Percentiles rank a stretch among this genome's conserved stretches.
Evolutionary conservation across 257 asterid genomes (phyloP).

Genomic region (Nicotiana otophora): DNA sequence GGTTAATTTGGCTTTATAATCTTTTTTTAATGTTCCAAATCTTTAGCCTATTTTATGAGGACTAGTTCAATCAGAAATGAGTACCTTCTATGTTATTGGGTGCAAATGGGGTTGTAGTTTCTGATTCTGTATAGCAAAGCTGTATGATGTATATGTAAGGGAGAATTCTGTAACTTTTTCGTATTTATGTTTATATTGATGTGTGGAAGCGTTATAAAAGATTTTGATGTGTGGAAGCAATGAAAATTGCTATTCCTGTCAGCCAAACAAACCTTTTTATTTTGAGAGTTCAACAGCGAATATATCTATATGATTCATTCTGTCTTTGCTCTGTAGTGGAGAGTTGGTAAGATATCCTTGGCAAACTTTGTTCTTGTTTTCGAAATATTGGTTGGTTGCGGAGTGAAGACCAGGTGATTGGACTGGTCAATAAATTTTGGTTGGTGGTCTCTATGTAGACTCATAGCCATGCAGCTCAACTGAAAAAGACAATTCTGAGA

Average conservation of each 20-base stretch:
- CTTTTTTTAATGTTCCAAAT: neutral
- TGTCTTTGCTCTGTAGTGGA: slow-evolving; percentile 2
- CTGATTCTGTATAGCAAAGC: neutral
- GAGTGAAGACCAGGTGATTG: neutral
- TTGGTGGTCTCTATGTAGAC: neutral
- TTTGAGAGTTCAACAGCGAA: neutral
- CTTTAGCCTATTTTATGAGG: neutral
- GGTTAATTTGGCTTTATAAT: neutral
- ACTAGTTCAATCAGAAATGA: neutral
- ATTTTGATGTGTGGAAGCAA: neutral
- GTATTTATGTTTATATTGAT: neutral
- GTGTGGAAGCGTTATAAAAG: neutral
- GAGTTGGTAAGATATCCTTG: neutral
- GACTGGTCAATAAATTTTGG: neutral
- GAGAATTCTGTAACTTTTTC: neutral
- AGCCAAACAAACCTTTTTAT: neutral
- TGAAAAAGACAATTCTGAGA: neutral
- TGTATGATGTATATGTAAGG: neutral
- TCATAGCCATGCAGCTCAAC: slow-evolving; percentile 4
- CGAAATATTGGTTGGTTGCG: neutral
- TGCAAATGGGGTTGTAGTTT: neutral
- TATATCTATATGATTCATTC: neutral
- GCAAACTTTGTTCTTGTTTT: neutral
- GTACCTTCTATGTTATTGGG: neutral
- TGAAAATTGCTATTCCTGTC: neutral